phyloP scores from a whole-genome alignment of 1,284 basidiomycete species.

The Ceratobasidium sp. region DNA sequence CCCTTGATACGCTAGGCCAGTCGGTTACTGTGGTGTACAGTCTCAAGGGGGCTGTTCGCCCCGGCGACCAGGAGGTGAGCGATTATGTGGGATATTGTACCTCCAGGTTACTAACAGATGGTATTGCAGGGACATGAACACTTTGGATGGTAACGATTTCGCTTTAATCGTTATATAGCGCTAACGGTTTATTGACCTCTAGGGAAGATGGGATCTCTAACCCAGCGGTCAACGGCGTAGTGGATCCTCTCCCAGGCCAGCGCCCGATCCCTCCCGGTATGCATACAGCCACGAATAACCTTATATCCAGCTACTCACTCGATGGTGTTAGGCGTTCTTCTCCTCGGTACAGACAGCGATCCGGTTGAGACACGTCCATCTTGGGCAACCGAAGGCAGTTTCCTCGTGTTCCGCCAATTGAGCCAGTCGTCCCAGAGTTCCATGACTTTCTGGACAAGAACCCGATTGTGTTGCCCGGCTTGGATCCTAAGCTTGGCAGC shows the following conservation, averaged over 20 bases:
- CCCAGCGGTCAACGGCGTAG: conserved; percentile 46
- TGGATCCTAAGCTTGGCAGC: conserved; percentile 58
- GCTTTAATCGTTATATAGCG: no score
- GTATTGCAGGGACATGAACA: conserved; percentile 29
- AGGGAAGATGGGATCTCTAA: conserved; percentile 48
- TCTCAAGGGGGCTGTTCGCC: conserved; percentile 47
- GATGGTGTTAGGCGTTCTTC: conserved; percentile 48
- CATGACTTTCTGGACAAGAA: conserved; percentile 43
- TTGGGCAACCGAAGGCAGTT: conserved; percentile 65
- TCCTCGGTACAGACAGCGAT: conserved; percentile 58
- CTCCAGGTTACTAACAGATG: not conserved
- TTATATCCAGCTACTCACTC: not conserved
- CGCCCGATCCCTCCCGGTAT: conserved; percentile 49
- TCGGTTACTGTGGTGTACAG: conserved; percentile 41
- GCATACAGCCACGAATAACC: conserved; percentile 22
- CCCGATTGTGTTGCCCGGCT: conserved; percentile 8
- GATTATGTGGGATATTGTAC: not conserved
- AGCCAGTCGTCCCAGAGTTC: conserved; percentile 46
- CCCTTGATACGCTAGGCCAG: conserved; percentile 5
- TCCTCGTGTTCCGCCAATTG: conserved; percentile 67
- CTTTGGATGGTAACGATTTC: conserved; percentile 34
- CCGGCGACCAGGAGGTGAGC: conserved; percentile 40
- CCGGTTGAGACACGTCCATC: conserved; percentile 54
- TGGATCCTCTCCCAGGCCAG: conserved; percentile 47
- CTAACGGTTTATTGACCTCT: not conserved